Percentiles rank a stretch among this genome's conserved stretches.
These are phyloP conservation scores for Alloteropsis semialata DNA, from an alignment of 176 grass and related monocot genomes.

Conservation along the genomic window DNA sequence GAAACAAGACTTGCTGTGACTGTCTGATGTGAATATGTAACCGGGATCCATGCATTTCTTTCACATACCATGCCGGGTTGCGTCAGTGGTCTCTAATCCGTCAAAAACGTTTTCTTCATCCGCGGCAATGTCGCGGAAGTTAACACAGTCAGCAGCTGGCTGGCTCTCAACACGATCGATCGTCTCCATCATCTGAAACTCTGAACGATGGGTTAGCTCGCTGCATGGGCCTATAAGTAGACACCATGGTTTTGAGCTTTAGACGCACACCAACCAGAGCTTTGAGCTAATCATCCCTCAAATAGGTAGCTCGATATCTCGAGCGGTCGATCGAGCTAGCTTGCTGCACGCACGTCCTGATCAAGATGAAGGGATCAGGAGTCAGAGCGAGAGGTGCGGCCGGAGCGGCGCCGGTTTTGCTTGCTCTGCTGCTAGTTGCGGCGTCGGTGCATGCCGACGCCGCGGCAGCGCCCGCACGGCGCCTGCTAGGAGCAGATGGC, in stretches of 20 bases:
- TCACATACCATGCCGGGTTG: not conserved
- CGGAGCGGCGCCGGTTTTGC: not conserved
- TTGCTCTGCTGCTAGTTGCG: not conserved
- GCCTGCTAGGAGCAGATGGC: not conserved
- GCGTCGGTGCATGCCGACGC: not conserved
- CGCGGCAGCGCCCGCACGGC: not conserved
- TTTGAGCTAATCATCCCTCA: not conserved
- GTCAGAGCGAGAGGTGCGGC: not conserved
- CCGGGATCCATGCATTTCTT: not conserved
- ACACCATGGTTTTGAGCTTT: not conserved
- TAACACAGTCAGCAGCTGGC: not conserved
- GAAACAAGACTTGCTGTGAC: no score
- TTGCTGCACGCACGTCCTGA: not conserved
- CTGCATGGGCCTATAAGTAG: conserved; percentile 9
- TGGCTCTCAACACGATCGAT: not conserved
- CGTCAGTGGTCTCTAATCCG: not conserved
- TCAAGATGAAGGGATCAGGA: conserved; percentile 22
- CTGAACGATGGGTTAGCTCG: not conserved
- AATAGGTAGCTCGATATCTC: not conserved
- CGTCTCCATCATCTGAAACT: no score
- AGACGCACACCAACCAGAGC: not conserved
- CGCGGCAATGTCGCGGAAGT: not conserved
- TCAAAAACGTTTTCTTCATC: conserved; percentile 5
- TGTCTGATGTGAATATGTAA: not conserved
- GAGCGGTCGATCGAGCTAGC: not conserved